Evolutionary conservation across 495 filamentous ascomycete species (phyloP), one percentile per base, ranked within the genome.

Genomic region (Penicillium atrosanguineum): DNA sequence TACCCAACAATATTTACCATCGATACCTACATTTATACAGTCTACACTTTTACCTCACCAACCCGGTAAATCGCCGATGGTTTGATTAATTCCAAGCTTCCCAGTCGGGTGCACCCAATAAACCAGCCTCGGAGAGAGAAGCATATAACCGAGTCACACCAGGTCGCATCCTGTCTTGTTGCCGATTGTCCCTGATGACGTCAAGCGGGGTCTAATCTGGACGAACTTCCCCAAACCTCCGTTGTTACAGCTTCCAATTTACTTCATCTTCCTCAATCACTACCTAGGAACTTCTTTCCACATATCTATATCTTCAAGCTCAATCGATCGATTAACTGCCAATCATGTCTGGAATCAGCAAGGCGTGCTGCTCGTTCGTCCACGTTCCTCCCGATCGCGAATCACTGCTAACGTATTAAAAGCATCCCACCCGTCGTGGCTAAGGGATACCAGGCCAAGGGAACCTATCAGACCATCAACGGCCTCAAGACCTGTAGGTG

Each of bases 401-500:
- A 34, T 9, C 23, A n/a, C 31, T 42, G 20, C 48, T 53, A 25
- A 61, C 45, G 39, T 14, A 48, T 45, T 15, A 21, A 25, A 57
- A 34, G 74, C 15, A 74, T 83, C 51, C 82, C 83, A 6, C 81
- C 83, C 11, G 70, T 84, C 36, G 66, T 83, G 18, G 69, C 71
- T 53, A 78, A 82, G 55, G 79, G 69, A 50, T 87, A 86, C 69
- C 62, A 77, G 52, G 62, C 75, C 56, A 87, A 86, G 65, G 83
- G 83, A 47, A 69, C 77, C 62, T 87, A 83, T 62, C 78, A 82
- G 60, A 80, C 75, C 39, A 70, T 84, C 65, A 77, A 79, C 69
- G 82, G 83, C 56, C 51, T 83, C 62, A 82, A 85, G 69, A 84
- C 81, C 43, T 87, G 83, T 86, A 68, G 19, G 75, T 61, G 29